Percentiles rank a stretch among this genome's conserved stretches.
These are phyloP conservation scores for Phycomyces blakesleeanus DNA, from an alignment of 192 early-diverging fungal species.

Conservation along the genomic window DNA sequence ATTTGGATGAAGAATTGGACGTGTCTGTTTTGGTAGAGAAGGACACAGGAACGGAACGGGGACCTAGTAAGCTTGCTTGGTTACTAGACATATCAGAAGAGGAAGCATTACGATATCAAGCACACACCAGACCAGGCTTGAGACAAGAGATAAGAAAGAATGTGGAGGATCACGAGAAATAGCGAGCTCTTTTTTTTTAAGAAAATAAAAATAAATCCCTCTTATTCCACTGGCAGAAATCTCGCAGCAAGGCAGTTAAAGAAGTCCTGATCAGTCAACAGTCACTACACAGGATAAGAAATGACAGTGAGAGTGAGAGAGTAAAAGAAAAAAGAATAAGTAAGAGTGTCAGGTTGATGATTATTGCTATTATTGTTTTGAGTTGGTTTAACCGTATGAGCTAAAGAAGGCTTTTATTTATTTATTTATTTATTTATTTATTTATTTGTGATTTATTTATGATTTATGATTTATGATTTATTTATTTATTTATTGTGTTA, in stretches of 20 bases:
- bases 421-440: no score
- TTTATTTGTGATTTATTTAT: no score
- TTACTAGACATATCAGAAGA: slow-evolving; percentile 14
- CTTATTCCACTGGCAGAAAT: background rate
- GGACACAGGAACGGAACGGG: background rate
- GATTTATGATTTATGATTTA: no score
- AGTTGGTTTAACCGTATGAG: no score
- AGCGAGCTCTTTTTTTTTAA: background rate
- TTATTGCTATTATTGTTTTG: no score
- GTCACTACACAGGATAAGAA: no score
- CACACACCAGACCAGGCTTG: background rate
- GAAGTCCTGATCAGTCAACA: background rate
- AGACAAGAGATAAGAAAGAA: background rate
- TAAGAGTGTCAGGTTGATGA: no score
- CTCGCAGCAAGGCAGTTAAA: background rate
- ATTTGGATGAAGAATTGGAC: background rate
- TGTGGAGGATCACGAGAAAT: no score
- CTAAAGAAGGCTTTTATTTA: no score
- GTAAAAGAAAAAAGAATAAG: no score
- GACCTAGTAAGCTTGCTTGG: slow-evolving; percentile 1
- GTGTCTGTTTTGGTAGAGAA: background rate
- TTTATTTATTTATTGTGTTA: no score
- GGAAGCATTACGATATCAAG: slow-evolving; percentile 4
- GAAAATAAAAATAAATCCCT: background rate
- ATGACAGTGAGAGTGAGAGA: no score